Conservation (phyloP, 257 asterid genomes). For the Jacaranda copaia region DNA sequence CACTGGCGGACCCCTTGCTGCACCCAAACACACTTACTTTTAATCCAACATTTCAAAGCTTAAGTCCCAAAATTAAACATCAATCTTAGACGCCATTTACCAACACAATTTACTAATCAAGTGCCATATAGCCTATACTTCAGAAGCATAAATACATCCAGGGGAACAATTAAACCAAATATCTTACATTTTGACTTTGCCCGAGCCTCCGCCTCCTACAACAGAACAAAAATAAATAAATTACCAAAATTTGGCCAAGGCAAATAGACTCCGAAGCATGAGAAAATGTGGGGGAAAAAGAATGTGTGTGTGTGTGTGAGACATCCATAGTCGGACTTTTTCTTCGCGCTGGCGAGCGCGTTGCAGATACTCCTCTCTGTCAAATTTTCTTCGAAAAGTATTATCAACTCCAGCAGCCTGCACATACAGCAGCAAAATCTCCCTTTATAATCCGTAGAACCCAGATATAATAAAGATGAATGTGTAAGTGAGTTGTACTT, state of each 20-base stretch:
- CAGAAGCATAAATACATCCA: slow-evolving; percentile 31
- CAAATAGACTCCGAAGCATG: slow-evolving; percentile 4
- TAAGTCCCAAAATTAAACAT: slow-evolving; percentile 8
- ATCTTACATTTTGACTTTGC: slow-evolving; percentile 67
- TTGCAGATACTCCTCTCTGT: slow-evolving; percentile 85
- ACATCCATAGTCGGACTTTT: slow-evolving; percentile 49
- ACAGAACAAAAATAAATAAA: slow-evolving; percentile 20
- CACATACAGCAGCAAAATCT: slow-evolving; percentile 28
- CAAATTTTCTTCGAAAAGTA: slow-evolving; percentile 90
- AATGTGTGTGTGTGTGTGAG: background rate
- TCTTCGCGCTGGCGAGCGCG: slow-evolving; percentile 98
- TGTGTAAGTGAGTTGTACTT: slow-evolving; percentile 36
- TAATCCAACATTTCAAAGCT: slow-evolving; percentile 17
- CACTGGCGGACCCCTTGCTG: slow-evolving; percentile 91
- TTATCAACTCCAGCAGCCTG: slow-evolving; percentile 92
- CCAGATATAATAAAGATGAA: slow-evolving; percentile 11
- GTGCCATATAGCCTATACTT: background rate
- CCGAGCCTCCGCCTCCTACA: slow-evolving; percentile 66
- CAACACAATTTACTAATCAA: slow-evolving; percentile 23
- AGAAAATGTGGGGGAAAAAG: background rate
- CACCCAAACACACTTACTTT: slow-evolving; percentile 33
- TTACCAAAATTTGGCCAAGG: slow-evolving; percentile 22
- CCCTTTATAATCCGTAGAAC: slow-evolving; percentile 17
- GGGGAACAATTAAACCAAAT: slow-evolving; percentile 12
- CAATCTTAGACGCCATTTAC: slow-evolving; percentile 20